phyloP scores from a whole-genome alignment of 208 protist species.

The Leptomonas seymouri region DNA sequence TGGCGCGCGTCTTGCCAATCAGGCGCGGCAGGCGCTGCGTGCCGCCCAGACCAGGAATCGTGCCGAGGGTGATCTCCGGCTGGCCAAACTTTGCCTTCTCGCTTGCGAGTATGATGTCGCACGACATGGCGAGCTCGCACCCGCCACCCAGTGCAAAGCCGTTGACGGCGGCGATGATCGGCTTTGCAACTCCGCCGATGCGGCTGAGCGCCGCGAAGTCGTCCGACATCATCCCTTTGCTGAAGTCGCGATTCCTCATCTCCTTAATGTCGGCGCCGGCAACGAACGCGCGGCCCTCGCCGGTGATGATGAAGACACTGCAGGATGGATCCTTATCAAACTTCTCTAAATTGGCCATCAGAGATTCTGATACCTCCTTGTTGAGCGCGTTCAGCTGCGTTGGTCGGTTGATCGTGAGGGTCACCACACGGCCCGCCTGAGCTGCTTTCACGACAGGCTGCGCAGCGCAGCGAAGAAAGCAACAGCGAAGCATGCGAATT shows the following conservation, averaged over 20 bases:
- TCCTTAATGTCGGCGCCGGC: conserved; percentile 97
- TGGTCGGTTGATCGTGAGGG: conserved; percentile 93
- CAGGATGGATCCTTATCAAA: conserved; percentile 86
- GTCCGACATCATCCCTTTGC: conserved; percentile 75
- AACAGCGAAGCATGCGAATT: conserved; percentile 51
- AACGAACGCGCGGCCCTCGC: conserved; percentile 94
- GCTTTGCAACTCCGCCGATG: conserved; percentile 69
- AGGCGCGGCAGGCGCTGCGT: conserved; percentile 90
- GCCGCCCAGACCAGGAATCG: conserved; percentile 94
- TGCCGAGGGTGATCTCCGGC: conserved; percentile 93
- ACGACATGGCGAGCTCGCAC: conserved; percentile 93
- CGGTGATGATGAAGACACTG: conserved; percentile 92
- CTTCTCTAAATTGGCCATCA: conserved; percentile 70
- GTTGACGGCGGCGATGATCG: conserved; percentile 91
- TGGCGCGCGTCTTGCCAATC: conserved; percentile 93
- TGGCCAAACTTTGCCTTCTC: conserved; percentile 90
- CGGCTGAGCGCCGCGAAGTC: conserved; percentile 71
- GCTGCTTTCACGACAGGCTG: conserved; percentile 58
- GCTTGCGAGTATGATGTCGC: conserved; percentile 89
- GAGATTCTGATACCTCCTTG: conserved; percentile 66
- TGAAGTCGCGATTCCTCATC: conserved; percentile 83
- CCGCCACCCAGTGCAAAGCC: conserved; percentile 93
- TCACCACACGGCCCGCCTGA: conserved; percentile 68
- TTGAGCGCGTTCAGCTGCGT: conserved; percentile 96
- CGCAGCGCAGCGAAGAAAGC: conserved; percentile 36